Conservation (phyloP, 805 yeast species). For the Sungouiella thailandica region DNA sequence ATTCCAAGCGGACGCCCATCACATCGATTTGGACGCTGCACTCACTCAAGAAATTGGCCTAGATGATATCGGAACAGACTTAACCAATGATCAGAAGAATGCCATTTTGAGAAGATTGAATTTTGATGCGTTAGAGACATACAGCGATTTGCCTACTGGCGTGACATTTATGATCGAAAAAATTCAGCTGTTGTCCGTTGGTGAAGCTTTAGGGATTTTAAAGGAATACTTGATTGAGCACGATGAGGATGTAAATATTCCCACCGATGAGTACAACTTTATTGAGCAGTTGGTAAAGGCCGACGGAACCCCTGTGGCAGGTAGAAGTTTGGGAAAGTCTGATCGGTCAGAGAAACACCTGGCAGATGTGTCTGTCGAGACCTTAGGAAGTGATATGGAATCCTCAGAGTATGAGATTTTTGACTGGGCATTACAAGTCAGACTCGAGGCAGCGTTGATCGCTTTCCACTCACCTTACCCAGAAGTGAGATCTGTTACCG, state of each 20-base stretch:
- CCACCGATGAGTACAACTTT: slow-evolving; percentile 30
- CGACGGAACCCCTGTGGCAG: background rate
- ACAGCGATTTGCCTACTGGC: slow-evolving; percentile 28
- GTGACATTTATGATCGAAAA: slow-evolving; percentile 39
- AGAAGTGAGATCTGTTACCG: slow-evolving; percentile 36
- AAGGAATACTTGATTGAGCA: slow-evolving; percentile 37
- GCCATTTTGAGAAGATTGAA: slow-evolving; percentile 25
- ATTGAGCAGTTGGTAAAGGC: slow-evolving; percentile 17
- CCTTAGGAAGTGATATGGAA: background rate
- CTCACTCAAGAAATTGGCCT: slow-evolving; percentile 21
- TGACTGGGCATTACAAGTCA: slow-evolving; percentile 29
- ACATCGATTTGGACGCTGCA: slow-evolving; percentile 15
- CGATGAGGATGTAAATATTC: slow-evolving; percentile 45
- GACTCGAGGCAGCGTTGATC: slow-evolving; percentile 34
- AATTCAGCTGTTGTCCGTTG: slow-evolving; percentile 28
- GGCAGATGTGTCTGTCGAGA: background rate
- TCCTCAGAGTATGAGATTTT: background rate
- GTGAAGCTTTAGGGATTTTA: slow-evolving; percentile 38
- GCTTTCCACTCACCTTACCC: slow-evolving; percentile 39
- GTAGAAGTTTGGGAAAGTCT: background rate
- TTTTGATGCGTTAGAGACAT: slow-evolving; percentile 19
- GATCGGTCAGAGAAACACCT: background rate
- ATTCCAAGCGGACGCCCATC: slow-evolving; percentile 8
- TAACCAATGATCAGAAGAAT: slow-evolving; percentile 23
- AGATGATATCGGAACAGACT: slow-evolving; percentile 20